A percentile compares a stretch with the other conserved stretches of the same genome.
Evolutionary conservation across 805 yeast species (phyloP).

Genomic region (Candida tammaniensis): DNA sequence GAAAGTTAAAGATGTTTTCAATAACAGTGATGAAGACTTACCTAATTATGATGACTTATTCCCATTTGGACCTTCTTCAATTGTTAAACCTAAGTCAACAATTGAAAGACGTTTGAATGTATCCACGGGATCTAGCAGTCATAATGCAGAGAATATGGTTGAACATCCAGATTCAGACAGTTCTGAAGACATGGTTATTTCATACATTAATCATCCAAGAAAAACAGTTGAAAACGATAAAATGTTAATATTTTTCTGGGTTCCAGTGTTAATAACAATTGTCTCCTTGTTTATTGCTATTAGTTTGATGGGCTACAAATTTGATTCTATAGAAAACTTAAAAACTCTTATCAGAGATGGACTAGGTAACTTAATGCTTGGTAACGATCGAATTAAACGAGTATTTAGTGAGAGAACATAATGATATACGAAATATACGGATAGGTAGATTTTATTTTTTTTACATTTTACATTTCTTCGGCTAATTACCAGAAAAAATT

Average conservation of each 20-base stretch:
- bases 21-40: slow-evolving; percentile 34
- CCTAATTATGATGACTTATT: slow-evolving; percentile 77
- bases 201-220: slow-evolving; percentile 42
- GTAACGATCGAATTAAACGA: slow-evolving; percentile 38
- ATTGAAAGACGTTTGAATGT: slow-evolving; percentile 31
- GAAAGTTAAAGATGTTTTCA: slow-evolving; percentile 41
- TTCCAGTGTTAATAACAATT: slow-evolving; percentile 67
- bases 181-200: slow-evolving; percentile 41
- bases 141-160: slow-evolving; percentile 2
- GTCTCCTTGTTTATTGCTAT: slow-evolving; percentile 47
- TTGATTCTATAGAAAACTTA: slow-evolving; percentile 32
- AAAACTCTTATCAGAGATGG: slow-evolving; percentile 34
- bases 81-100: slow-evolving; percentile 32
- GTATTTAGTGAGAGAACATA: slow-evolving; percentile 20
- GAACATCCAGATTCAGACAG: slow-evolving; percentile 36
- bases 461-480: too few relatives aligned
- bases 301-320: slow-evolving; percentile 34
- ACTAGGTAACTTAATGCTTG: slow-evolving; percentile 42
- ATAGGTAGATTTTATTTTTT: too few relatives aligned
- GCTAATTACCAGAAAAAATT: too few relatives aligned
- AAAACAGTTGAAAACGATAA: slow-evolving; percentile 66
- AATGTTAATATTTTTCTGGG: slow-evolving; percentile 87
- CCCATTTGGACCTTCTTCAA: slow-evolving; percentile 46
- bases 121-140: neutral
- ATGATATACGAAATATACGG: too few relatives aligned